These are phyloP conservation scores for Calonectria naviculata DNA, from an alignment of 2,329 filamentous ascomycete genomes.

Conservation along the genomic window DNA sequence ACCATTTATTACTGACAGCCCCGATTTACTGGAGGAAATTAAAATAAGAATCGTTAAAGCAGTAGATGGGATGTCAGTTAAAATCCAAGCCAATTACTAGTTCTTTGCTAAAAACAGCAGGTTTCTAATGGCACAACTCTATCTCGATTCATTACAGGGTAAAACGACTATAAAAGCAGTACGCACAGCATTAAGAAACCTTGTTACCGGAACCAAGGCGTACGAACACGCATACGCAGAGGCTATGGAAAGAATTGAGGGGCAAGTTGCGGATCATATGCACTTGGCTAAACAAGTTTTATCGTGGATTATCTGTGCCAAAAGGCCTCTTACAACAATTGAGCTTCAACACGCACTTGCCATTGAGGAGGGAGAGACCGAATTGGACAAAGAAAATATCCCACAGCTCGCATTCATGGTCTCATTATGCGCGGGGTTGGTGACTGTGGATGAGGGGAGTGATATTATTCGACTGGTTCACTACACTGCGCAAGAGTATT, in stretches of 20 bases:
- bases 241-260: background rate
- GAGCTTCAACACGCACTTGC: background rate
- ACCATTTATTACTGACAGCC: too few relatives aligned
- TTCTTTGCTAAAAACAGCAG: too few relatives aligned
- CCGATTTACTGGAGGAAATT: too few relatives aligned
- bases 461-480: background rate
- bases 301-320: background rate
- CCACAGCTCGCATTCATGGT: background rate
- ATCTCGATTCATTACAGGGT: background rate
- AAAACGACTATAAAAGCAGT: too few relatives aligned
- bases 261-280: background rate
- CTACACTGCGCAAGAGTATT: background rate
- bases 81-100: too few relatives aligned
- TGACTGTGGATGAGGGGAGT: background rate
- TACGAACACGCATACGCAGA: background rate
- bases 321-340: background rate
- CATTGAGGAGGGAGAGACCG: background rate
- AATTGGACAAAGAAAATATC: background rate
- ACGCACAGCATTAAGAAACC: too few relatives aligned
- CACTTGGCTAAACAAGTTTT: background rate
- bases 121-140: background rate
- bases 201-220: background rate
- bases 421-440: background rate
- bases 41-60: too few relatives aligned
- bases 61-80: too few relatives aligned